Base-by-base conservation (phyloP, 2,329 filamentous ascomycete species). In the Fusarium sp. region DNA sequence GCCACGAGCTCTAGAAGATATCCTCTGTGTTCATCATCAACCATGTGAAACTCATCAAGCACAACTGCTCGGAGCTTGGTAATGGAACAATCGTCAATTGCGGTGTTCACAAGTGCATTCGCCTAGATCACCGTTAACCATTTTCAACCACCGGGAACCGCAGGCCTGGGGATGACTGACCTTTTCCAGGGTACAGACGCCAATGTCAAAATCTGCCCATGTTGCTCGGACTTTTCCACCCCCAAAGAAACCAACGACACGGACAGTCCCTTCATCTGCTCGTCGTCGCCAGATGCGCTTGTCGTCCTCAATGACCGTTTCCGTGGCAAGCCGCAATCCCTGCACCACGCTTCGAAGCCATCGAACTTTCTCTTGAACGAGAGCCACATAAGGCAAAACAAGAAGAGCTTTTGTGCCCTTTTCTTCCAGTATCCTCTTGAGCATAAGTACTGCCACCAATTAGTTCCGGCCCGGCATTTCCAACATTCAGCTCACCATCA, bases 181-280 rank as follows among this genome's bases (percentile, higher is more conserved):
- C 89, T 95, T 95, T 83, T 95, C 93, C 69, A 95, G 91, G 1
- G 93, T 95, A 83, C 93, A 95, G 45, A 95, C 89, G 1, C 91
- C 93, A 77, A 95, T 90, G 79, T 95, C 93, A 75, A 94, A 92
- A 78, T 95, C 93, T 30, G 87, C 85, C 93, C 93, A 95, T 1
- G 88, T 90, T 12, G 89, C 85, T 71, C 89, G 88, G 32, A 91
- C 86, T 79, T 91, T 93, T 76, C 90, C 93, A 6, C 93, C 93
- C 6, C 93, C 93, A 81, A 94, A 94, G 80, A 94, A 94, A 0
- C 92, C 93, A 22, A 91, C 89, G 2, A 95, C 90, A 45, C 91
- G 87, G 35, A 95, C 84, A 4, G 85, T 85, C 67, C 89, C 88
- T 66, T 91, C 87, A 66, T 90, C 86, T 58, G 87, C 86, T 57